Evolutionary conservation across 371 early-diverging fungal species (phyloP).

Genomic region (Mucor plumbeus): DNA sequence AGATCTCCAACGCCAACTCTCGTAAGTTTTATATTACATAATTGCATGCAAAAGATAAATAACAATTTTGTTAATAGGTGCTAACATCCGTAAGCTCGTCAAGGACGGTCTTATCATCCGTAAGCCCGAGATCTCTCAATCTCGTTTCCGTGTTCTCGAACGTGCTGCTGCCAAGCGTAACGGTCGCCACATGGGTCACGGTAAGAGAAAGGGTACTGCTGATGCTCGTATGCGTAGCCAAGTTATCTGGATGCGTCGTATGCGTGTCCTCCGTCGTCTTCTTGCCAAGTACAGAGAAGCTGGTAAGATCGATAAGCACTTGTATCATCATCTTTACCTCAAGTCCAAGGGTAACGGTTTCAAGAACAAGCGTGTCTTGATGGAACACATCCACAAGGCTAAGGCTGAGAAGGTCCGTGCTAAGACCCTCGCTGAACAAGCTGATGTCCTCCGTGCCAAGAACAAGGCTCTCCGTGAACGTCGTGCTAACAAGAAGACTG

Average conservation of each 20-base stretch:
- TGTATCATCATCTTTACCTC: conserved; percentile 97
- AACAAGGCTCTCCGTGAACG: conserved; percentile 97
- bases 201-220: conserved; percentile 99
- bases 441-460: conserved; percentile 97
- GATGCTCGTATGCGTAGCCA: conserved; percentile 98
- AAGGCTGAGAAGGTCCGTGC: conserved; percentile 99
- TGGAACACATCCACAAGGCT: conserved; percentile 99
- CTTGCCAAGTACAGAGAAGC: conserved; percentile 98
- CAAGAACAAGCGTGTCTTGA: conserved; percentile 99
- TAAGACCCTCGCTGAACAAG: conserved; percentile 96
- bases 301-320: conserved; percentile 98
- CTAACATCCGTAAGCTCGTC: conserved; percentile 96
- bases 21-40: conserved; percentile 63
- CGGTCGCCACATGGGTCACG: conserved; percentile 99
- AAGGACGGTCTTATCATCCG: conserved; percentile 98
- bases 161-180: conserved; percentile 94
- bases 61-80: conserved; percentile 21
- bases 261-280: conserved; percentile 97
- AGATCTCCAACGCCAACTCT: conserved; percentile 97
- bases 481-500: conserved; percentile 91
- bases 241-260: conserved; percentile 99
- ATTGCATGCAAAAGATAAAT: no score
- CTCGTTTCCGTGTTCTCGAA: conserved; percentile 97
- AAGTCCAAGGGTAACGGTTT: conserved; percentile 99
- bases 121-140: conserved; percentile 94